Percentiles rank a stretch among this genome's conserved stretches.
Conservation (phyloP, 140 eudicot species). For the Ambrosia hybrid region DNA sequence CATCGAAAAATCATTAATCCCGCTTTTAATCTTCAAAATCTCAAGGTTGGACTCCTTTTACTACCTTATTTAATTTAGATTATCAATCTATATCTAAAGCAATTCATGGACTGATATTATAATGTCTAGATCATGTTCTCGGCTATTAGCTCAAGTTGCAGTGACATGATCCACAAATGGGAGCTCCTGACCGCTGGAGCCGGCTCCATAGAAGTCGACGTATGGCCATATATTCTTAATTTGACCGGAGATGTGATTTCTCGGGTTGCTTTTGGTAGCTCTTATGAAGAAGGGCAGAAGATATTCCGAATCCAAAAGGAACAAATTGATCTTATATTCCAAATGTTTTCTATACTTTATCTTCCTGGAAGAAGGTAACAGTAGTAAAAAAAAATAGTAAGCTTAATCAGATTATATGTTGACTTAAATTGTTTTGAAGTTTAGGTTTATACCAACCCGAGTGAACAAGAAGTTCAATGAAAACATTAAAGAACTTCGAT, state of each 20-base stretch:
- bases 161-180: conserved; percentile 34
- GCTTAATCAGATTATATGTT: no score
- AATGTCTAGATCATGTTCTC: conserved; percentile 26
- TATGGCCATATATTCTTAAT: conserved; percentile 30
- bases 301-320: conserved; percentile 36
- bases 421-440: no score
- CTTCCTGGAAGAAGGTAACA: conserved; percentile 36
- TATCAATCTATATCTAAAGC: neutral
- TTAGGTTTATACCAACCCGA: no score
- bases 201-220: conserved; percentile 27
- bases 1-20: conserved; percentile 47
- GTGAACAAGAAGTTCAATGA: no score
- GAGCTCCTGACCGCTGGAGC: conserved; percentile 3
- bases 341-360: conserved; percentile 20
- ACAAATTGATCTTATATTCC: conserved; percentile 18
- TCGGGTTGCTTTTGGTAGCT: conserved; percentile 26
- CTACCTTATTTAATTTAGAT: no score
- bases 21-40: conserved; percentile 45
- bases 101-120: neutral
- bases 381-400: neutral
- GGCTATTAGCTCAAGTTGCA: conserved; percentile 28
- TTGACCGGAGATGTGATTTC: conserved; percentile 41
- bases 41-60: conserved; percentile 18
- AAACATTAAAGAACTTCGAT: no score
- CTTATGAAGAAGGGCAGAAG: conserved; percentile 29